These are phyloP conservation scores for Cornus controversa DNA, from an alignment of 148 eudicot genomes.

Conservation along the genomic window DNA sequence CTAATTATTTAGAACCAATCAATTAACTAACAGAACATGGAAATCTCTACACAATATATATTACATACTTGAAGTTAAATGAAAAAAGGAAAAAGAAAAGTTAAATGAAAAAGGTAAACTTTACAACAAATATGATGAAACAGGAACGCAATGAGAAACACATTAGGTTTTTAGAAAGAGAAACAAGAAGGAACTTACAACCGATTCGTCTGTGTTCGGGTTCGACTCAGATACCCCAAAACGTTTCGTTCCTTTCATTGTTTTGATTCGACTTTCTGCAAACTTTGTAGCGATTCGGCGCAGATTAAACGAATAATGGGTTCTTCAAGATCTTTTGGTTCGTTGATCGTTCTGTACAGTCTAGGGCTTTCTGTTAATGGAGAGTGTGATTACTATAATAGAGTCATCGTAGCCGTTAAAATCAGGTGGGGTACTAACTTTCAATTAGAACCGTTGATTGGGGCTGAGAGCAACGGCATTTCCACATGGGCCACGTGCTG, in stretches of 20 bases:
- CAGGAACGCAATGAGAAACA: neutral
- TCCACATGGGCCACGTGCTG: neutral
- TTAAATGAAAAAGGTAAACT: too few relatives aligned
- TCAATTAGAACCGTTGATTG: conserved; percentile 20
- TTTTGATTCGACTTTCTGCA: neutral
- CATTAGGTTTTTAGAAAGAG: conserved; percentile 6
- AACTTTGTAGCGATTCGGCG: neutral
- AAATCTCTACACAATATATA: neutral
- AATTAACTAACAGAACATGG: neutral
- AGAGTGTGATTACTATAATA: neutral
- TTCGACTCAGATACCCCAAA: conserved; percentile 23
- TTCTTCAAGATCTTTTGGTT: neutral
- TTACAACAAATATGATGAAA: too few relatives aligned
- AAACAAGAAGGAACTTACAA: conserved; percentile 23
- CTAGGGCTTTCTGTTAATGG: neutral
- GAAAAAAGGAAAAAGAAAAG: too few relatives aligned
- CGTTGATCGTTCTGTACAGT: neutral
- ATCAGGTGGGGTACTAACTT: conserved; percentile 17
- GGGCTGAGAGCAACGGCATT: neutral
- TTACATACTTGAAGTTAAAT: neutral
- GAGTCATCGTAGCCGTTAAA: conserved; percentile 16
- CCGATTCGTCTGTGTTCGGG: conserved; percentile 17
- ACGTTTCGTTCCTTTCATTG: conserved; percentile 41
- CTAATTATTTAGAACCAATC: too few relatives aligned
- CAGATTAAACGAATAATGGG: conserved; percentile 15